Conservation (phyloP, 805 yeast species). For the Cyberlindnera americana region DNA sequence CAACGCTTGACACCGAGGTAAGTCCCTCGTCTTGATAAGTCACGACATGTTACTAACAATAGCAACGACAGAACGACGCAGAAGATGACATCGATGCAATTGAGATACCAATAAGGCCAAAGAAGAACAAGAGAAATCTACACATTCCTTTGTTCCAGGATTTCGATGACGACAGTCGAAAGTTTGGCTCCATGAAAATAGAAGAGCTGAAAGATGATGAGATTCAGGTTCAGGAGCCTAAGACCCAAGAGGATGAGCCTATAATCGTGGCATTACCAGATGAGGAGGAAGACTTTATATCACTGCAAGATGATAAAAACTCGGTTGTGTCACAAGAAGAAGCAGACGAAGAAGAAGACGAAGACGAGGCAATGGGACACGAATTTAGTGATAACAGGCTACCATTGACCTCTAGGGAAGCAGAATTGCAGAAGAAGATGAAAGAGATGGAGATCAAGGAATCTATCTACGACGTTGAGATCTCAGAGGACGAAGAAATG, state of each 20-base stretch:
- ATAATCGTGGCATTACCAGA: too few relatives aligned
- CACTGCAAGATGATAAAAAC: too few relatives aligned
- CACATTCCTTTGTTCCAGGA: conserved; percentile 10
- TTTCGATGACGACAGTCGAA: conserved; percentile 3
- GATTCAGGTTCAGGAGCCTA: too few relatives aligned
- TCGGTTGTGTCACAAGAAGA: too few relatives aligned
- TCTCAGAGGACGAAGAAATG: conserved; percentile 23
- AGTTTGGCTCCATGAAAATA: neutral
- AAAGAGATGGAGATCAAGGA: conserved; percentile 32
- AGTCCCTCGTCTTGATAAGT: too few relatives aligned
- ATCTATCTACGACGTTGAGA: conserved; percentile 30
- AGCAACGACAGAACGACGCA: conserved; percentile 3
- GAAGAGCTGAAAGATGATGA: neutral
- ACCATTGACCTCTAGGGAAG: conserved; percentile 26
- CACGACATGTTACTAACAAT: too few relatives aligned
- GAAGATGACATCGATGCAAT: conserved; percentile 18
- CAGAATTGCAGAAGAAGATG: conserved; percentile 24
- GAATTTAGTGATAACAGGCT: neutral
- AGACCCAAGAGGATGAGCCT: too few relatives aligned
- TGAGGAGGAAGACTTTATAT: too few relatives aligned
- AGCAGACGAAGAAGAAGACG: neutral
- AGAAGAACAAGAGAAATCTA: conserved; percentile 1
- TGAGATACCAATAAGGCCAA: conserved; percentile 3
- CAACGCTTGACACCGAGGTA: too few relatives aligned
- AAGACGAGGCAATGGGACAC: neutral